Conservation (phyloP, 1,284 basidiomycete species). For the Ganoderma multipileum region DNA sequence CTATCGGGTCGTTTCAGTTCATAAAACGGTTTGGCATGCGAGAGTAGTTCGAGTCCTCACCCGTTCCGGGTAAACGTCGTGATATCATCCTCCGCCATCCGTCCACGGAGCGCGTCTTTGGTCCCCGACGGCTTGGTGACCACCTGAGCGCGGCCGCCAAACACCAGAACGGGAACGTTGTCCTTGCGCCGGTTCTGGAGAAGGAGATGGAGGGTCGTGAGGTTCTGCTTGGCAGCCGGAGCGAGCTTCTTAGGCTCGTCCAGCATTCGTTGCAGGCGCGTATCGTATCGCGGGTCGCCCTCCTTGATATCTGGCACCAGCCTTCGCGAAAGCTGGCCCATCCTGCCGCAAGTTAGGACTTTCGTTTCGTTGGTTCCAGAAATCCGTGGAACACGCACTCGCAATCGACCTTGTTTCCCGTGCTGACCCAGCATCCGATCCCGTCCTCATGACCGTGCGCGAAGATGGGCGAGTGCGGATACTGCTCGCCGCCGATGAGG, state of each 20-base stretch:
- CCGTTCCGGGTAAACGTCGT: not conserved
- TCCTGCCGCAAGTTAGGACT: no score
- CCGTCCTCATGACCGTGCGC: constrained; percentile 21
- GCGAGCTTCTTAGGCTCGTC: not conserved
- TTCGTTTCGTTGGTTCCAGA: not conserved
- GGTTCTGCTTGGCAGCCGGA: not conserved
- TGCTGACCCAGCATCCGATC: constrained; percentile 23
- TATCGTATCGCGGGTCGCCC: not conserved
- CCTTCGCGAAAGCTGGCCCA: constrained; percentile 1
- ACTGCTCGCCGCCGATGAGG: constrained; percentile 9
- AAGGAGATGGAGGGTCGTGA: constrained; percentile 17
- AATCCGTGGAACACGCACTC: constrained; percentile 11
- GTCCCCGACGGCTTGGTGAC: not conserved
- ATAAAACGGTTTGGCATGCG: not conserved
- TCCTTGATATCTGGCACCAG: not conserved
- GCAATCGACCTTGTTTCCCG: constrained; percentile 17
- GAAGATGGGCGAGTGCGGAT: constrained; percentile 18
- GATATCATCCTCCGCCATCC: not conserved
- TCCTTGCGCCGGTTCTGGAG: constrained; percentile 27
- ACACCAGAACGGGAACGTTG: constrained; percentile 9
- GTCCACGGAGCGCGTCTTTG: not conserved
- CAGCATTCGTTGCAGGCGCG: not conserved
- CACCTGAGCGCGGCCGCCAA: constrained; percentile 15
- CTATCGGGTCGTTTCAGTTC: not conserved
- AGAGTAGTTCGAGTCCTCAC: not conserved